phyloP scores from a whole-genome alignment of 1,139 yeast species.

The Geotrichum cucujoidarum region DNA sequence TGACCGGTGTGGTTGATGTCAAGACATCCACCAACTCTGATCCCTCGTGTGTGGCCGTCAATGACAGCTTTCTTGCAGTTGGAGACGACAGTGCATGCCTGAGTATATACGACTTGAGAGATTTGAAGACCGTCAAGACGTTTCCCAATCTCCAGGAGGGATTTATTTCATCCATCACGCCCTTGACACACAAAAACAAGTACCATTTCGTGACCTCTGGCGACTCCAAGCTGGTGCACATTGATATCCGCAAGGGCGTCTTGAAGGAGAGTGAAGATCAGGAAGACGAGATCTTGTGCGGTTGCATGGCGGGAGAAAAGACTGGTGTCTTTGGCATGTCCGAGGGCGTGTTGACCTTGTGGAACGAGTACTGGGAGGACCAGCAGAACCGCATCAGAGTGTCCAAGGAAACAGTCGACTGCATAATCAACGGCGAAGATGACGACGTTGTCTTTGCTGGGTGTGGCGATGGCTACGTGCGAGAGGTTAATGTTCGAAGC shows the following conservation, averaged over 20 bases:
- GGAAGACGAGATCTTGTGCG: constrained; percentile 81
- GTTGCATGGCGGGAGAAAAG: constrained; percentile 55
- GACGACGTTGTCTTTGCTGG: constrained; percentile 79
- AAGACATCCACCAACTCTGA: constrained; percentile 50
- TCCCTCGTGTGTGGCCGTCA: constrained; percentile 56
- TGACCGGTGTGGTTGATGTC: constrained; percentile 68
- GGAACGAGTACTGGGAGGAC: constrained; percentile 69
- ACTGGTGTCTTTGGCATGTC: constrained; percentile 80
- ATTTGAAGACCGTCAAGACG: constrained; percentile 38
- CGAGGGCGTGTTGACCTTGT: constrained; percentile 86
- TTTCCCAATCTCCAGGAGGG: constrained; percentile 59
- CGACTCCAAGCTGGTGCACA: constrained; percentile 71
- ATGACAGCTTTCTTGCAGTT: constrained; percentile 59
- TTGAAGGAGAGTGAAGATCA: constrained; percentile 72
- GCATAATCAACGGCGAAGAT: constrained; percentile 69
- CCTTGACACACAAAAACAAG: constrained; percentile 53
- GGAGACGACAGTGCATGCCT: constrained; percentile 81
- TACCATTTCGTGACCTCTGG: constrained; percentile 81
- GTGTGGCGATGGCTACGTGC: constrained; percentile 72
- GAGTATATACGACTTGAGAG: constrained; percentile 55
- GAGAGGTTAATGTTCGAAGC: constrained; percentile 58
- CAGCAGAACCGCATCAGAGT: constrained; percentile 77
- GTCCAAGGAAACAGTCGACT: constrained; percentile 71
- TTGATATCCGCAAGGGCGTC: constrained; percentile 70
- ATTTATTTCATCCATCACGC: constrained; percentile 58